A percentile compares a stretch with the other conserved stretches of the same genome.
These are phyloP conservation scores for Sapria himalayana DNA, from an alignment of 345 rosid species.

Conservation along the genomic window DNA sequence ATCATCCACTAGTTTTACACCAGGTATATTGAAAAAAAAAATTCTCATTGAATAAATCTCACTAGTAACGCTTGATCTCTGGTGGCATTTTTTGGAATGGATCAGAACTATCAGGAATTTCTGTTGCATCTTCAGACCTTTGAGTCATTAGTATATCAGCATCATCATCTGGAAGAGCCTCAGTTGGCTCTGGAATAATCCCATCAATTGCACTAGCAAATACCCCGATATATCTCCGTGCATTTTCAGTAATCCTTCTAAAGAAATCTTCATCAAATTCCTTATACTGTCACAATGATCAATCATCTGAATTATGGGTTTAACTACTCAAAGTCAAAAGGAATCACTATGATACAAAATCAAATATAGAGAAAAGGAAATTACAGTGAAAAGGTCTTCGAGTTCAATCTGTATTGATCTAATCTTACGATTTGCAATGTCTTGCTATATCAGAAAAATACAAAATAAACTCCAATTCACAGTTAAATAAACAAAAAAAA, in stretches of 20 bases:
- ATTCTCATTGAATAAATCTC: constrained; percentile 14
- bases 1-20: neutral
- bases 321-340: neutral
- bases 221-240: constrained; percentile 64
- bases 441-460: constrained; percentile 42
- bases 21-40: too few species aligned
- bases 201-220: constrained; percentile 66
- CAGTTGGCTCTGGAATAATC: constrained; percentile 69
- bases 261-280: constrained; percentile 47
- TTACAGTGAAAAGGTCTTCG: constrained; percentile 60
- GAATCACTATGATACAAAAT: neutral
- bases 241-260: constrained; percentile 58
- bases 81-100: constrained; percentile 67
- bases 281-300: constrained; percentile 27
- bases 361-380: constrained; percentile 1
- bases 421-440: constrained; percentile 57
- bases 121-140: constrained; percentile 50
- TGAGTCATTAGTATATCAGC: constrained; percentile 79
- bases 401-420: constrained; percentile 66
- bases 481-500: too few species aligned
- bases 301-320: constrained; percentile 8
- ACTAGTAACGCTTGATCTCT: constrained; percentile 79
- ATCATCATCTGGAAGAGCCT: constrained; percentile 75
- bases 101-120: constrained; percentile 39
- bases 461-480: too few species aligned